Evolutionary conservation across 768 basidiomycete species (phyloP).

Genomic region (Crepidotus variabilis): DNA sequence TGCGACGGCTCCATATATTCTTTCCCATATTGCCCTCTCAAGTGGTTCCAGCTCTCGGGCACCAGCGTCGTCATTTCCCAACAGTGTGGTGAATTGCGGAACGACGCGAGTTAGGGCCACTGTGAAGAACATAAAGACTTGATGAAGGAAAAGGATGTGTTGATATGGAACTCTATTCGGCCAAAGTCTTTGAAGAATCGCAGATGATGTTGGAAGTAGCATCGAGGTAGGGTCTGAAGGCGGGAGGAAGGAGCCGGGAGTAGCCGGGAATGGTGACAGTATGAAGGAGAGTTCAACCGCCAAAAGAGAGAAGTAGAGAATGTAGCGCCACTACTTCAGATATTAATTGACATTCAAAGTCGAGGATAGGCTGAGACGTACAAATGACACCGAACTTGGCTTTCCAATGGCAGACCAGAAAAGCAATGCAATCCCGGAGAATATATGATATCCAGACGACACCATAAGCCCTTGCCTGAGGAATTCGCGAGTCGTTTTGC

Average conservation of each 20-base stretch:
- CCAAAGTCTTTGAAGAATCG: constrained; percentile 37
- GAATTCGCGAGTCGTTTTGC: constrained; percentile 68
- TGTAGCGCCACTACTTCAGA: constrained; percentile 67
- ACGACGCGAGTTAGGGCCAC: constrained; percentile 69
- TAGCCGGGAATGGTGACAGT: constrained; percentile 49
- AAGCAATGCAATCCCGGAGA: constrained; percentile 52
- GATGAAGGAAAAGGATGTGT: constrained; percentile 74
- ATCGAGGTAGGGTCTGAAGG: constrained; percentile 8
- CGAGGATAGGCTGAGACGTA: constrained; percentile 37
- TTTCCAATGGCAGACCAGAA: constrained; percentile 62
- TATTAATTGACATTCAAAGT: constrained; percentile 7
- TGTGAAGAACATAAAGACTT: constrained; percentile 70
- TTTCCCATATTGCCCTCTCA: constrained; percentile 39
- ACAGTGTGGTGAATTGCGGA: constrained; percentile 56
- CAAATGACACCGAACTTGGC: constrained; percentile 58
- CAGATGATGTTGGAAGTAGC: constrained; percentile 17
- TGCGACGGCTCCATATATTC: constrained; percentile 36
- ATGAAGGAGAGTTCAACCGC: constrained; percentile 64
- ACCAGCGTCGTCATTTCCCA: constrained; percentile 9
- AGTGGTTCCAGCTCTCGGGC: constrained; percentile 26
- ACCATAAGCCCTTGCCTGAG: constrained; percentile 60
- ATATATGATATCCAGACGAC: constrained; percentile 64
- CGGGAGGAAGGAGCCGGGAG: constrained; percentile 1
- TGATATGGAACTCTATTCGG: constrained; percentile 71
- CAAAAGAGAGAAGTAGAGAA: constrained; percentile 60